phyloP scores from a whole-genome alignment of 2,329 filamentous ascomycete genomes.

The Penicillium brasilianum region DNA sequence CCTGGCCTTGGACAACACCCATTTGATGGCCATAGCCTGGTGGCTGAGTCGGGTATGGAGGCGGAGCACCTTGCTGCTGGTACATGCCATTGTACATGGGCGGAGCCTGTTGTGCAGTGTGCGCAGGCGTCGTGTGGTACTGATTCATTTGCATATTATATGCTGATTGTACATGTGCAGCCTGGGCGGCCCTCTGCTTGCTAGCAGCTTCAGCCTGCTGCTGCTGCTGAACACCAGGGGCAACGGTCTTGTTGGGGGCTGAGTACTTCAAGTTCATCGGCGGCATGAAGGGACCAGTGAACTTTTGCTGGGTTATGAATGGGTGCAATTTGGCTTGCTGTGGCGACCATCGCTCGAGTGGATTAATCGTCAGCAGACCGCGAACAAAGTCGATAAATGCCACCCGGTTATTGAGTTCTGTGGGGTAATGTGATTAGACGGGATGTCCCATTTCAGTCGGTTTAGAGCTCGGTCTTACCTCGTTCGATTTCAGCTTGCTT shows the following conservation, averaged over 20 bases:
- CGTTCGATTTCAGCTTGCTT: constrained; percentile 94
- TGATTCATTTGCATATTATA: constrained; percentile 69
- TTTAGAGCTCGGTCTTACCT: constrained; percentile 63
- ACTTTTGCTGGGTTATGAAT: constrained; percentile 98
- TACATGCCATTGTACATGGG: constrained; percentile 82
- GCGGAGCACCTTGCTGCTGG: constrained; percentile 74
- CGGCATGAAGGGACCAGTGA: constrained; percentile 91
- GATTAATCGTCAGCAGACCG: constrained; percentile 90
- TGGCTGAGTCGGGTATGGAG: constrained; percentile 77
- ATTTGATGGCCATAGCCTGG: constrained; percentile 73
- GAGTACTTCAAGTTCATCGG: constrained; percentile 95
- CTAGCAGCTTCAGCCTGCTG: constrained; percentile 92
- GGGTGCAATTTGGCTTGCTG: constrained; percentile 97
- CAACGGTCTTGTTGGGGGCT: constrained; percentile 82
- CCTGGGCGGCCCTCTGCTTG: constrained; percentile 77
- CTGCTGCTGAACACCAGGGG: constrained; percentile 92
- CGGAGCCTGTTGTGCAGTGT: constrained; percentile 54
- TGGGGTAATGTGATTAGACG: constrained; percentile 30
- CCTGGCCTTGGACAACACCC: constrained; percentile 70
- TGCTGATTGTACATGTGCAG: constrained; percentile 71
- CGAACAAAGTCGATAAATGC: constrained; percentile 98
- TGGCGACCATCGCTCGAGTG: constrained; percentile 94
- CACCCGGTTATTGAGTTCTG: constrained; percentile 97
- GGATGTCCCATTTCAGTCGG: background rate
- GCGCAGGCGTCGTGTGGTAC: constrained; percentile 54